Evolutionary conservation across 1,284 basidiomycete genomes (phyloP), one percentile per base, ranked within the genome.

Genomic region (Melanopsichium pennsylvanicum): DNA sequence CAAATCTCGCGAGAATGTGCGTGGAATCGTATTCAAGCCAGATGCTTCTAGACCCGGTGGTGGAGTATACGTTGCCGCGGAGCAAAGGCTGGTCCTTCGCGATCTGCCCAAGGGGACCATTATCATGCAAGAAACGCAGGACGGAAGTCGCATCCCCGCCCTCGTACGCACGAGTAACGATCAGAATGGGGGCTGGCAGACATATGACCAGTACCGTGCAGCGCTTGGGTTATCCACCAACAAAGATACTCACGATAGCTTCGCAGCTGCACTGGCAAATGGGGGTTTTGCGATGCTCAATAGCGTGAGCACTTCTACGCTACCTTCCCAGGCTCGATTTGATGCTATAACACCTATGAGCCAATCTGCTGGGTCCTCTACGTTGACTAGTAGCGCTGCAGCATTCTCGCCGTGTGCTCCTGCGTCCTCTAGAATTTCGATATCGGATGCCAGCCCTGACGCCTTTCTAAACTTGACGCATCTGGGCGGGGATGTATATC

Each of bases 51-150:
- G 89, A 39, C 90, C 91, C 5, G 92, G 92, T 21, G 89, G 89
- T 11, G 92, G 93, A 19, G 88, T 93, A 15, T 95, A 89, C 72
- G 82, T 94, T 38, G 90, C 90, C 1, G 74, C 75, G n/a, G 67
- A 71, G 18, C 43, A 58, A 34, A 57, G 50, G 12, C 86, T 86
- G 15, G 84, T 86, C 71, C 85, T 88, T 55, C 83, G 85, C 51
- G 88, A 88, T 70, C 42, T 90, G 40, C 86, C 87, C 2, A 84
- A 84, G 55, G 89, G 87, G 11, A 86, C 85, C n/a, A 84, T 91
- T 42, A 86, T 91, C 78, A 72, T 84, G 81, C 57, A 85, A 83
- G 43, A 70, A 50, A 58, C 38, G 19, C 84, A 49, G 83, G 67
- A 84, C 23, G 79, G 75, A 18, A 60, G 52, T 25, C 51, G 69